Evolutionary conservation across 169 alveolate species (phyloP).

Genomic region (Plasmodium knowlesi): DNA sequence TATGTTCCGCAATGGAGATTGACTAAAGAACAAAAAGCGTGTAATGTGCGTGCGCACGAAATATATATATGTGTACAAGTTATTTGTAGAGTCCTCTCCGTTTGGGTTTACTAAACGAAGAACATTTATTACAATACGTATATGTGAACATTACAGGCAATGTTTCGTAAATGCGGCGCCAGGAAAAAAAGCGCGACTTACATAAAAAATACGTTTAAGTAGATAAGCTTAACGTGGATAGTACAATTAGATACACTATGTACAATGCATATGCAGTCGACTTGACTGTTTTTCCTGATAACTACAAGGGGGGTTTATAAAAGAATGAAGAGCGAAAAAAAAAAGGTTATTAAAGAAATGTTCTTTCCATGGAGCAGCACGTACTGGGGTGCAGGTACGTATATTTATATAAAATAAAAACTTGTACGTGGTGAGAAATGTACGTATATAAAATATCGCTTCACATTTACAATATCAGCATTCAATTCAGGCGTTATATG

Average conservation of each 20-base stretch:
- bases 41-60: not conserved
- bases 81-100: not conserved
- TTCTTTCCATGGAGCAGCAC: not conserved
- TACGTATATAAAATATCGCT: not conserved
- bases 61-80: not conserved
- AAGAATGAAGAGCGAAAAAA: not conserved
- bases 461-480: not conserved
- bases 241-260: not conserved
- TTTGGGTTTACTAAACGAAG: not conserved
- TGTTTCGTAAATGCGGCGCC: not conserved
- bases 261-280: not conserved
- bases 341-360: not conserved
- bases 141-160: not conserved
- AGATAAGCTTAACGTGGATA: not conserved
- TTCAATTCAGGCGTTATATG: not conserved
- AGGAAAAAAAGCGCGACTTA: not conserved
- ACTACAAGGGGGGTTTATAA: not conserved
- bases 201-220: not conserved
- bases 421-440: not conserved
- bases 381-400: not conserved
- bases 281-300: not conserved
- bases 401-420: not conserved
- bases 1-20: not conserved
- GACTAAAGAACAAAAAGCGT: not conserved
- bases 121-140: not conserved